Percentiles rank a stretch among this genome's conserved stretches.
Evolutionary conservation across 176 grass and related monocot genomes (phyloP).

Genomic region (Panicum miliaceum): DNA sequence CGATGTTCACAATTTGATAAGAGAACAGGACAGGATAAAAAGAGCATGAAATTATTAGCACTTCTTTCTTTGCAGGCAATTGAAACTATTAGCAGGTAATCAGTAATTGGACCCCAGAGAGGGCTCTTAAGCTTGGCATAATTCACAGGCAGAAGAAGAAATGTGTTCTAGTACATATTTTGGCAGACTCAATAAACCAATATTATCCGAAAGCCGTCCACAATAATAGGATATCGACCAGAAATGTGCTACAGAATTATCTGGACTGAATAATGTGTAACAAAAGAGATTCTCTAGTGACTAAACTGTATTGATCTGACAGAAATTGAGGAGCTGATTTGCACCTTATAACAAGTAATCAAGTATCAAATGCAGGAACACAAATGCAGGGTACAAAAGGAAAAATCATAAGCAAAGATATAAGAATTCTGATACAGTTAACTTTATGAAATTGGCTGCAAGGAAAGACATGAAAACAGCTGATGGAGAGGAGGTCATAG

Average conservation of each 20-base stretch:
- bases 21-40: neutral
- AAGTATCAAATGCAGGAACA: neutral
- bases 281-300: constrained; percentile 16
- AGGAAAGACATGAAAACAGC: constrained; percentile 14
- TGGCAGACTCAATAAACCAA: constrained; percentile 25
- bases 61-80: neutral
- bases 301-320: neutral
- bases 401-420: neutral
- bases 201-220: neutral
- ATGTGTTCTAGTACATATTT: neutral
- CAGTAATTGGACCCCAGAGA: constrained; percentile 14
- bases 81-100: constrained; percentile 4
- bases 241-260: constrained; percentile 26
- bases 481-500: neutral
- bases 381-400: neutral
- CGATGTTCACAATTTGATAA: constrained; percentile 11
- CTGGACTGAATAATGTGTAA: constrained; percentile 16
- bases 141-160: constrained; percentile 18
- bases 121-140: constrained; percentile 10
- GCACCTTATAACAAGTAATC: constrained; percentile 35
- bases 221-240: constrained; percentile 13
- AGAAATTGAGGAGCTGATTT: constrained; percentile 18
- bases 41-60: neutral
- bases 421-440: neutral
- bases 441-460: neutral